A percentile compares a stretch with the other conserved stretches of the same genome.
Conservation (phyloP, 192 early-diverging fungal genomes). For the Coemansia sp. region DNA sequence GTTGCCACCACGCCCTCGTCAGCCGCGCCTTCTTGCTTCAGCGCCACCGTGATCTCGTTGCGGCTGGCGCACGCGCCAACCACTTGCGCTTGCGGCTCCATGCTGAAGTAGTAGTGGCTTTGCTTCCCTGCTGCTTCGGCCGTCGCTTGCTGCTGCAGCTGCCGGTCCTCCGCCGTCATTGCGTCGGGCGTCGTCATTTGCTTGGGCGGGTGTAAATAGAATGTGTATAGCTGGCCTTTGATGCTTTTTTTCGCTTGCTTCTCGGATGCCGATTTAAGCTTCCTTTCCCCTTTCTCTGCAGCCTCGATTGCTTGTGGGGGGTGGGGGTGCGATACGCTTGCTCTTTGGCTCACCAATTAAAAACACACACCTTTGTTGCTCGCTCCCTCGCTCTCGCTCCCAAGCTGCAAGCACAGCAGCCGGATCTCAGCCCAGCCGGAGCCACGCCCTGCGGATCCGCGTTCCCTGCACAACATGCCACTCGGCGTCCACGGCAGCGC, state of each 20-base stretch:
- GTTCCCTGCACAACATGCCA: background rate
- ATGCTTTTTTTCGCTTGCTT: background rate
- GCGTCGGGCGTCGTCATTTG: background rate
- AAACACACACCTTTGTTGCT: too few relatives aligned
- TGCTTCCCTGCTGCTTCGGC: conserved; percentile 18
- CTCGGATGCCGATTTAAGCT: too few relatives aligned
- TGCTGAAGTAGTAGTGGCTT: conserved; percentile 48
- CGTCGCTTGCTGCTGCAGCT: background rate
- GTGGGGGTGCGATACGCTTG: too few relatives aligned
- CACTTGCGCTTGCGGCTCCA: conserved; percentile 12
- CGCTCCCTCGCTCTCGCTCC: too few relatives aligned
- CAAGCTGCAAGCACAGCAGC: too few relatives aligned
- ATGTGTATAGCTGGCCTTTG: background rate
- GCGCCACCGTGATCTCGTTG: conserved; percentile 13
- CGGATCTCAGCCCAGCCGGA: background rate
- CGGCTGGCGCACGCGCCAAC: conserved; percentile 9
- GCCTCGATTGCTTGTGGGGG: too few relatives aligned
- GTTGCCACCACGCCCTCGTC: conserved; percentile 46
- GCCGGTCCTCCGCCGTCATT: background rate
- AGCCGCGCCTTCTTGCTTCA: conserved; percentile 9
- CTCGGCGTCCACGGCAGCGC: background rate
- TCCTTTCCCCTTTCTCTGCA: too few relatives aligned
- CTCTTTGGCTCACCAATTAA: too few relatives aligned
- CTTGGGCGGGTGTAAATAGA: background rate
- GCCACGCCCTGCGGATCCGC: background rate